These are phyloP conservation scores for Brettanomyces sp. DNA, from an alignment of 805 yeast genomes.

Conservation along the genomic window DNA sequence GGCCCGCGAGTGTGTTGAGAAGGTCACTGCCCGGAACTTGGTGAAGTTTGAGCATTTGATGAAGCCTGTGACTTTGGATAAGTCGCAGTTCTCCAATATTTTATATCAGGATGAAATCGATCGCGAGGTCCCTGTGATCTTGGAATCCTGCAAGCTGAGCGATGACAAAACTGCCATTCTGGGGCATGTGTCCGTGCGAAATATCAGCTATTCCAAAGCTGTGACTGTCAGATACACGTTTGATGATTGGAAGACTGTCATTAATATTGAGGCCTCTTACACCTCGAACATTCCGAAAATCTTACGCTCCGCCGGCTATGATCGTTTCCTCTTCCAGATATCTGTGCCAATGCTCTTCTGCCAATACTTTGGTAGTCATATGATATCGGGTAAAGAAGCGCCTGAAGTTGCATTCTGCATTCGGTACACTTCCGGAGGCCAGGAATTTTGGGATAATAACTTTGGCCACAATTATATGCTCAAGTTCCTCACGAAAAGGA, in stretches of 20 bases:
- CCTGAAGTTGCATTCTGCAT: conserved; percentile 42
- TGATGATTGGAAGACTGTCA: conserved; percentile 70
- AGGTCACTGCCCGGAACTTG: conserved; percentile 8
- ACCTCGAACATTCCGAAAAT: conserved; percentile 44
- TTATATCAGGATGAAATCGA: conserved; percentile 37
- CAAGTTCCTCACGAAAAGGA: conserved; percentile 16
- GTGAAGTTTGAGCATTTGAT: conserved; percentile 14
- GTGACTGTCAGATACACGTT: conserved; percentile 67
- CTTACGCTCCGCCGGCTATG: conserved; percentile 45
- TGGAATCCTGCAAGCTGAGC: conserved; percentile 56
- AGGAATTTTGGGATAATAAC: conserved; percentile 78
- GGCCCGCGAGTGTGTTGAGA: conserved; percentile 12
- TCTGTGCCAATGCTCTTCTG: conserved; percentile 35
- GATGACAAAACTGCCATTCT: conserved; percentile 47
- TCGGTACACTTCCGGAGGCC: conserved; percentile 36
- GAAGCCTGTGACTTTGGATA: conserved; percentile 36
- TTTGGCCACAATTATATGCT: conserved; percentile 47
- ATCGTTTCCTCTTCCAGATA: conserved; percentile 62
- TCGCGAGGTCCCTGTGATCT: conserved; percentile 38
- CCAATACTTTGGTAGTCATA: conserved; percentile 14
- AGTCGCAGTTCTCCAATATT: conserved; percentile 33
- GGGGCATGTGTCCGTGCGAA: conserved; percentile 75
- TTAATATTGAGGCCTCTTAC: conserved; percentile 58
- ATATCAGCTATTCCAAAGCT: conserved; percentile 56
- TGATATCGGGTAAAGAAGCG: conserved; percentile 10